Evolutionary conservation across 768 basidiomycete species (phyloP), one percentile per base, ranked within the genome.

Genomic region (Phlegmacium glaucopus): DNA sequence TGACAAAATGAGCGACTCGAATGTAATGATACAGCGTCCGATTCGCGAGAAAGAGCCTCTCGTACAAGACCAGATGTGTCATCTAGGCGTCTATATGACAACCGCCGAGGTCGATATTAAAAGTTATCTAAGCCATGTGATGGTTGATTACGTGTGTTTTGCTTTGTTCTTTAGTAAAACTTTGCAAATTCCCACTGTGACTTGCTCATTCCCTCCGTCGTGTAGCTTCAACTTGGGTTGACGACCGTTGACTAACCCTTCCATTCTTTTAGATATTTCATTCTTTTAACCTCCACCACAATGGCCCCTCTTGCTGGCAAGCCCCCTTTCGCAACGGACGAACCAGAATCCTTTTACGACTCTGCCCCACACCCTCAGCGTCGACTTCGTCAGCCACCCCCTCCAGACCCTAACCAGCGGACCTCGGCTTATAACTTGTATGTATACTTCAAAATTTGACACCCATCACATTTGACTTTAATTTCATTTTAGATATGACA

Each of bases 401-500:
- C 72, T 44, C 69, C 72, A 26, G 71, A 82, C 53, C 76, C 77
- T 11, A 81, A 82, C 61, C 72, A 69, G 47, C 69, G 83, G 49
- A 69, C 77, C 22, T 84, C 84, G 29, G 80, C 79, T 45, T 83
- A 85, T 63, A 79, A 80, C 62, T 72, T 86, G 88, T 90, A 67
- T 30, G 85, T 75, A 15, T 44, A 39, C 15, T 35, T 46, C 39
- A 39, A 18, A 45, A 27, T 28, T 49, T 10, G 45, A 27, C 26
- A 47, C 25, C 46, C 50, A 42, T 29, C n/a, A n/a, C n/a, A n/a
- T 35, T 8, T 32, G 30, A 32, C 30, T 8, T 43, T 44, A 30
- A 28, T 28, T 36, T 45, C 54, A 38, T n/a, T n/a, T 35, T 60
- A 87, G 85, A 54, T 87, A 89, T 53, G 78, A 85, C 67, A 76